These are phyloP conservation scores for Prototheca stagnorum DNA, from an alignment of 163 green algal species.

Conservation along the genomic window DNA sequence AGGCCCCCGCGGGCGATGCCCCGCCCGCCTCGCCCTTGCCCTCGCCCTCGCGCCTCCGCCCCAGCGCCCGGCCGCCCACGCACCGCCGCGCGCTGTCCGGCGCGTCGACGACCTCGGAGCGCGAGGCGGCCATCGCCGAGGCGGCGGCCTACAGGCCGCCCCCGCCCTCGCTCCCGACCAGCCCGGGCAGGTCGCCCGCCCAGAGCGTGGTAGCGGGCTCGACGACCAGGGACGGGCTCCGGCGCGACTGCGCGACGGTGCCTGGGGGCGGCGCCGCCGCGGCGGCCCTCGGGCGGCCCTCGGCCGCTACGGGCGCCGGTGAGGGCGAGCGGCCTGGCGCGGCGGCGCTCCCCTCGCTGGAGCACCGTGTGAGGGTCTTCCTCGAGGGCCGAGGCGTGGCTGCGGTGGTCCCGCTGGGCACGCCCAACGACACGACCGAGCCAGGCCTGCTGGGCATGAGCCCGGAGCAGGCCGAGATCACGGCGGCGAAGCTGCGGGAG, in stretches of 20 bases:
- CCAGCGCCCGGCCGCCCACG: no score
- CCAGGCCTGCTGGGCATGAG: conserved; percentile 23
- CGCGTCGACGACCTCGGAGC: no score
- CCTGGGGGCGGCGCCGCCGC: not conserved
- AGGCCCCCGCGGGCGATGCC: no score
- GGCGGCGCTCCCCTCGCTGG: conserved; percentile 10
- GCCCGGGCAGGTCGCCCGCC: no score
- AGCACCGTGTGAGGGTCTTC: conserved; percentile 13
- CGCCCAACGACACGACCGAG: conserved; percentile 16
- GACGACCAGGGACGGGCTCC: not conserved
- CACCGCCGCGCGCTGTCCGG: no score
- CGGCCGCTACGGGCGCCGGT: not conserved
- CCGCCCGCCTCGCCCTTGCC: no score
- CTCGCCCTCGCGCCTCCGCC: no score
- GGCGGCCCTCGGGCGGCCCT: not conserved
- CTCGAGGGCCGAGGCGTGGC: conserved; percentile 7
- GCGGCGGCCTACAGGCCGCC: no score
- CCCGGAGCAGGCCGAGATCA: conserved; percentile 15
- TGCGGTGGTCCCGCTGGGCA: conserved; percentile 18
- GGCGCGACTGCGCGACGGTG: not conserved
- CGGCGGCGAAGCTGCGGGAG: conserved; percentile 19
- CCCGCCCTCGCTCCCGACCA: no score
- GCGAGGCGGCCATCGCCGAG: no score
- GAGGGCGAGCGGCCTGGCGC: not conserved
- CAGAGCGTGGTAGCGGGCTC: not conserved